Evolutionary conservation across 164 flowering plant genomes (phyloP).

Genomic region (Nymphaea thermarum): DNA sequence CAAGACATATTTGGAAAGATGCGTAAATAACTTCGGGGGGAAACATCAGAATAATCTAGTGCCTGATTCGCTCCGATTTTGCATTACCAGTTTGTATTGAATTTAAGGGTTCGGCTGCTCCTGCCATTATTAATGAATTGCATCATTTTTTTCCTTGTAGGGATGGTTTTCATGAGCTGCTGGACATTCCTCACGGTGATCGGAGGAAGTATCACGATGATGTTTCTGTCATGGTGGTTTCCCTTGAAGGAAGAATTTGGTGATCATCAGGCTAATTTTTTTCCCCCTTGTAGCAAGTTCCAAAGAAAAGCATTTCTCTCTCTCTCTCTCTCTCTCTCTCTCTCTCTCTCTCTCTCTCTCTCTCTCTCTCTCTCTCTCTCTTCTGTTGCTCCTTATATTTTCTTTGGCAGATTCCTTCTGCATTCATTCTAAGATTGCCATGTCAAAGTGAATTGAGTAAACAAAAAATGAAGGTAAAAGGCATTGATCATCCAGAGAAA

Average conservation of each 20-base stretch:
- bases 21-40: no score
- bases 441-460: neutral
- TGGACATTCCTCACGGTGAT: constrained; percentile 62
- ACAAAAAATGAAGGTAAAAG: no score
- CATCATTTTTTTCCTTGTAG: constrained; percentile 20
- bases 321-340: constrained; percentile 1
- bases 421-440: neutral
- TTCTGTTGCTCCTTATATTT: neutral
- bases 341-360: no score
- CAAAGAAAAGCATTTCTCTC: constrained; percentile 8
- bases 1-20: no score
- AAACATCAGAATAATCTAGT: neutral
- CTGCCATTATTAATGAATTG: neutral
- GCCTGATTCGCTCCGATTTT: neutral
- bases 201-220: constrained; percentile 60
- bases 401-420: neutral
- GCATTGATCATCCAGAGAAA: no score
- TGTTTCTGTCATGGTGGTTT: constrained; percentile 60
- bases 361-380: no score
- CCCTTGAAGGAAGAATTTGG: constrained; percentile 68
- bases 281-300: constrained; percentile 8
- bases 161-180: constrained; percentile 64
- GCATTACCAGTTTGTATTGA: neutral
- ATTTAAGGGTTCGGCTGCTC: neutral
- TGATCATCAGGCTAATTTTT: constrained; percentile 21